These are phyloP conservation scores for Graphilbum sp. DNA, from an alignment of 2,329 filamentous ascomycete species.

Conservation along the genomic window DNA sequence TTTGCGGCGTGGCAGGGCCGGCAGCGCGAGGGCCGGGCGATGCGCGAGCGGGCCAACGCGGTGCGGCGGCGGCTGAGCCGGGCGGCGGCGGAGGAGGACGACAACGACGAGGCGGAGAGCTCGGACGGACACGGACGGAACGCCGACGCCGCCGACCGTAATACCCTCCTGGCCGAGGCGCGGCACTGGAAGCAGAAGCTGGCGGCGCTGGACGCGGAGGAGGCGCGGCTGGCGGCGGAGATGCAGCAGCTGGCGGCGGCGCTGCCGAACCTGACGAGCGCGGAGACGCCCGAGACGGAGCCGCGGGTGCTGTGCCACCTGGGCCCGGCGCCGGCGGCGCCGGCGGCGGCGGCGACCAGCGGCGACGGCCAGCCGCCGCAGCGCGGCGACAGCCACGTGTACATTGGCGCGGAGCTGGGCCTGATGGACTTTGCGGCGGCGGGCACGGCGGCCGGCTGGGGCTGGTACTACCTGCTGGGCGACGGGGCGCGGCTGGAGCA, in stretches of 20 bases:
- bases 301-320: slow-evolving; percentile 56
- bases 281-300: slow-evolving; percentile 56
- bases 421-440: slow-evolving; percentile 82
- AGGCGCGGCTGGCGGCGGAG: slow-evolving; percentile 41
- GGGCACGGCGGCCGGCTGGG: slow-evolving; percentile 77
- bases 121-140: too few species aligned
- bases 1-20: slow-evolving; percentile 42
- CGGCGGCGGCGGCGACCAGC: slow-evolving; percentile 10
- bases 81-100: slow-evolving; percentile 26
- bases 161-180: slow-evolving; percentile 45
- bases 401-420: slow-evolving; percentile 72
- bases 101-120: slow-evolving; percentile 14
- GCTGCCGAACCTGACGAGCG: slow-evolving; percentile 74
- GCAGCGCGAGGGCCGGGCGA: slow-evolving; percentile 40
- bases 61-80: slow-evolving; percentile 42
- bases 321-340: slow-evolving; percentile 19
- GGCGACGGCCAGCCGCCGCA: slow-evolving; percentile 11
- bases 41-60: slow-evolving; percentile 51
- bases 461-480: slow-evolving; percentile 92
- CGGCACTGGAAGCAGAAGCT: slow-evolving; percentile 48
- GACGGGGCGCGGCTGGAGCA: slow-evolving; percentile 91
- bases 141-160: slow-evolving; percentile 22
- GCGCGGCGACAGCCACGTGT: slow-evolving; percentile 51
- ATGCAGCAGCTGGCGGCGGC: slow-evolving; percentile 61
- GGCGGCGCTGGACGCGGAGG: slow-evolving; percentile 40